Evolutionary conservation across 2,329 filamentous ascomycete genomes (phyloP).

Genomic region (Neonectria punicea): DNA sequence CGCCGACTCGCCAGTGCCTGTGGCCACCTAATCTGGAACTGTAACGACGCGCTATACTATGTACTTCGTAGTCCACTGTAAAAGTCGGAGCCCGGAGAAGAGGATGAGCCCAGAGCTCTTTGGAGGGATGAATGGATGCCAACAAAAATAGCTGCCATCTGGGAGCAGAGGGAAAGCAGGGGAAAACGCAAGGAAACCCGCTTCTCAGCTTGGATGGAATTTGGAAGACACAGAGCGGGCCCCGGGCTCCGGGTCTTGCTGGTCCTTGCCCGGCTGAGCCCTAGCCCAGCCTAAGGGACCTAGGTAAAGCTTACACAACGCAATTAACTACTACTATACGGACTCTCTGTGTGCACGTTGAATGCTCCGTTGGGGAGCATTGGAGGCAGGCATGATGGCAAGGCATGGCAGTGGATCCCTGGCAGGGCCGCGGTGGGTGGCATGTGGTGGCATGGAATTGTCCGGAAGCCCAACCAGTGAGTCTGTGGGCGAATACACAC

Average conservation of each 20-base stretch:
- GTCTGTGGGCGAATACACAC: too few species aligned
- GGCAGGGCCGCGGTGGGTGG: constrained; percentile 20
- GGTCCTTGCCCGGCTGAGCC: constrained; percentile 35
- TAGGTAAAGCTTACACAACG: constrained; percentile 6
- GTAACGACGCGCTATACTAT: constrained; percentile 17
- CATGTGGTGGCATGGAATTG: constrained; percentile 31
- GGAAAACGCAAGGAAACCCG: constrained; percentile 19
- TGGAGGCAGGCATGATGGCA: constrained; percentile 17
- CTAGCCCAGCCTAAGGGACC: not conserved
- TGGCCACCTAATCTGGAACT: constrained; percentile 12
- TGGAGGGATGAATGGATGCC: constrained; percentile 9
- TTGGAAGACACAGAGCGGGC: constrained; percentile 6
- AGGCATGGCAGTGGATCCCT: constrained; percentile 20
- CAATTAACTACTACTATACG: not conserved
- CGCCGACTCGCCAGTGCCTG: constrained; percentile 13
- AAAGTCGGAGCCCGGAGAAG: constrained; percentile 9
- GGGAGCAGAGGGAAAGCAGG: constrained; percentile 2
- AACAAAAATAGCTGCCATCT: constrained; percentile 28
- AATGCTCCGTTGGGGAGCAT: constrained; percentile 9
- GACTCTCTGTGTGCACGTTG: not conserved
- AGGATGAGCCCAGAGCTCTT: too few species aligned
- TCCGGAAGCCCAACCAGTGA: constrained; percentile 9
- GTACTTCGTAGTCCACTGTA: not conserved
- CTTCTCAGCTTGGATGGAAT: not conserved
- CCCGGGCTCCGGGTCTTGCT: constrained; percentile 11